phyloP scores from a whole-genome alignment of 2,329 filamentous ascomycete species.

The Lecanicillium sp. region DNA sequence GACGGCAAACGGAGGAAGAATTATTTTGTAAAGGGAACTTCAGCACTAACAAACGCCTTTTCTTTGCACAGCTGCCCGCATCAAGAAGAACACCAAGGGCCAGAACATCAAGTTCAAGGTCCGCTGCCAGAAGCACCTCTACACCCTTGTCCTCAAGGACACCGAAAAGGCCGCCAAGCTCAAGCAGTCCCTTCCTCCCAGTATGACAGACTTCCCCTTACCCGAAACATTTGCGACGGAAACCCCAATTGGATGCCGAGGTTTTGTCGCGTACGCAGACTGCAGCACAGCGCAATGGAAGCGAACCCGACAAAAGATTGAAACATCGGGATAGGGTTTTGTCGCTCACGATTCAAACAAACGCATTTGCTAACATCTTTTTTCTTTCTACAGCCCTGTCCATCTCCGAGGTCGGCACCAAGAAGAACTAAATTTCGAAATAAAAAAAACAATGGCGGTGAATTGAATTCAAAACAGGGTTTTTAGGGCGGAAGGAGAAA shows the following conservation, averaged over 20 bases:
- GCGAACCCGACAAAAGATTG: background rate
- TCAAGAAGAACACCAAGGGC: conserved; percentile 91
- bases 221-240: background rate
- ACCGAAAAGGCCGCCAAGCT: conserved; percentile 99
- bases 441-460: conserved; percentile 11
- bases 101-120: conserved; percentile 99
- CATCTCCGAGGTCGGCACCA: conserved; percentile 46
- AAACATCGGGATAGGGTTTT: no score
- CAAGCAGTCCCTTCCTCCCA: conserved; percentile 95
- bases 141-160: conserved; percentile 98
- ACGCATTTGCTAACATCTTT: conserved; percentile 8
- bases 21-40: background rate
- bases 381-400: conserved; percentile 31
- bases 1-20: conserved; percentile 9
- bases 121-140: conserved; percentile 91
- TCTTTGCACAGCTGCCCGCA: conserved; percentile 66
- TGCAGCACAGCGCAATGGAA: background rate
- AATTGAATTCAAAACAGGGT: conserved; percentile 1
- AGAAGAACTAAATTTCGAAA: conserved; percentile 38
- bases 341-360: background rate
- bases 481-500: no score
- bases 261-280: conserved; percentile 7
- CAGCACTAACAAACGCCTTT: conserved; percentile 5
- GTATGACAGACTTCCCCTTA: conserved; percentile 48
- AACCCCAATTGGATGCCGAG: no score